phyloP scores from a whole-genome alignment of 1,284 basidiomycete genomes.

The Malassezia nana region DNA sequence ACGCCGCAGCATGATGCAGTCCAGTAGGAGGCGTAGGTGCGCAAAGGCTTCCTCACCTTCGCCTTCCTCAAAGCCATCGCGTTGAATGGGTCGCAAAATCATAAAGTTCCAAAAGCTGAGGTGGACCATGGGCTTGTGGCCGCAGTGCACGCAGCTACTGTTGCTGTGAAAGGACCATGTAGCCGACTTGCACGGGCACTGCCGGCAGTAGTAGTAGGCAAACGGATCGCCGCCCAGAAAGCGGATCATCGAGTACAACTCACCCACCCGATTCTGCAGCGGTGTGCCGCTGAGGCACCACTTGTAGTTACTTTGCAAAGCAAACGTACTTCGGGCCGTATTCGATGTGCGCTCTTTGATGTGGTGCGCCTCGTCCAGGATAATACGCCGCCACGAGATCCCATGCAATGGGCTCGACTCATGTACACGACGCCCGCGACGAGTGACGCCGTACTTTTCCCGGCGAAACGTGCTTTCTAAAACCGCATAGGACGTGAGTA shows the following conservation, averaged over 20 bases:
- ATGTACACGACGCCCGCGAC: constrained; percentile 72
- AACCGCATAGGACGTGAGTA: constrained; percentile 56
- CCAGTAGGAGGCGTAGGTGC: constrained; percentile 59
- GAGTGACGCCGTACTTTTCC: constrained; percentile 81
- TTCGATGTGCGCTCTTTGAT: constrained; percentile 79
- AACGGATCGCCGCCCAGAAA: constrained; percentile 37
- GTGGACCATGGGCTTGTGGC: constrained; percentile 89
- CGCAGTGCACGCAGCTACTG: constrained; percentile 75
- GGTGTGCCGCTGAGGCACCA: constrained; percentile 99
- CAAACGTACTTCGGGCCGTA: constrained; percentile 90
- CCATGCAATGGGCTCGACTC: constrained; percentile 77
- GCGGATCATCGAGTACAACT: constrained; percentile 81
- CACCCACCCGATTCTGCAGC: constrained; percentile 69
- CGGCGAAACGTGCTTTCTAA: constrained; percentile 86
- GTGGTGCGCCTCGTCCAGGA: constrained; percentile 96
- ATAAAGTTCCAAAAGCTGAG: constrained; percentile 53
- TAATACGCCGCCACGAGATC: constrained; percentile 88
- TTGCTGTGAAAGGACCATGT: constrained; percentile 83
- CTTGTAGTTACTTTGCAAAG: constrained; percentile 66
- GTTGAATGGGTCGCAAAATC: constrained; percentile 46
- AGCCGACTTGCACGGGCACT: constrained; percentile 73
- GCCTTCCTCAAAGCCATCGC: constrained; percentile 31
- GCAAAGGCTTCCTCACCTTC: constrained; percentile 41
- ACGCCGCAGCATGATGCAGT: constrained; percentile 83
- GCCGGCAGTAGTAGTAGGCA: constrained; percentile 56